A percentile compares a stretch with the other conserved stretches of the same genome.
These are phyloP conservation scores for Exophiala sp. DNA, from an alignment of 2,329 filamentous ascomycete species.

Conservation along the genomic window DNA sequence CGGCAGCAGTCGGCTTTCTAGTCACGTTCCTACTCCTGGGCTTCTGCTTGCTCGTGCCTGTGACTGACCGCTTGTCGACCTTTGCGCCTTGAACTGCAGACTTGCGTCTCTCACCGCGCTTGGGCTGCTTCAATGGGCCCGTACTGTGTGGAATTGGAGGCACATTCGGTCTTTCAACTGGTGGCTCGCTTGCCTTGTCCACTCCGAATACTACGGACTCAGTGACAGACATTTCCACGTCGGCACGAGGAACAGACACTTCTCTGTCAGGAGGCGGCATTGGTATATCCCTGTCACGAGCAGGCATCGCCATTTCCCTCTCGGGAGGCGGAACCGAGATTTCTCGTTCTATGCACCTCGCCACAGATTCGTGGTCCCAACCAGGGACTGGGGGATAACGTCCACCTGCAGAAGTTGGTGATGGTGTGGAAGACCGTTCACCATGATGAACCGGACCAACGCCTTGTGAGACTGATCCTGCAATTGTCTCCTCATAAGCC, in stretches of 20 bases:
- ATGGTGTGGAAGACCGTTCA: constrained; percentile 21
- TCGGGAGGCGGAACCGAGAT: neutral
- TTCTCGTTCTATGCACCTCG: constrained; percentile 5
- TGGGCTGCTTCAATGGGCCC: constrained; percentile 16
- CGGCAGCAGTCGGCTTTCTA: constrained; percentile 11
- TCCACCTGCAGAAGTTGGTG: constrained; percentile 16
- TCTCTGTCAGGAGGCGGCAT: no score
- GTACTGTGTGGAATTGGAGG: constrained; percentile 11
- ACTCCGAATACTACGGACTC: no score
- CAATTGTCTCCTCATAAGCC: no score
- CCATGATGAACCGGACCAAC: neutral
- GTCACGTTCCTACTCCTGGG: constrained; percentile 19
- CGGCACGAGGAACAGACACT: no score
- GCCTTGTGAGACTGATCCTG: no score
- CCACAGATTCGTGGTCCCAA: neutral
- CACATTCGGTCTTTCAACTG: constrained; percentile 1
- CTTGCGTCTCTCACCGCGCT: constrained; percentile 17
- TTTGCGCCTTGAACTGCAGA: constrained; percentile 19
- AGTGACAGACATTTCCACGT: neutral
- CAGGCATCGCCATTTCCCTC: no score
- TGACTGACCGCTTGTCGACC: constrained; percentile 18
- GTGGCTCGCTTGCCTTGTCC: neutral
- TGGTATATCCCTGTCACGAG: no score
- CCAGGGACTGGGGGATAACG: constrained; percentile 10
- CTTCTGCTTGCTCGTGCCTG: constrained; percentile 10